Evolutionary conservation across 2,329 filamentous ascomycete genomes (phyloP).

Genomic region (Metarhizium humberi): DNA sequence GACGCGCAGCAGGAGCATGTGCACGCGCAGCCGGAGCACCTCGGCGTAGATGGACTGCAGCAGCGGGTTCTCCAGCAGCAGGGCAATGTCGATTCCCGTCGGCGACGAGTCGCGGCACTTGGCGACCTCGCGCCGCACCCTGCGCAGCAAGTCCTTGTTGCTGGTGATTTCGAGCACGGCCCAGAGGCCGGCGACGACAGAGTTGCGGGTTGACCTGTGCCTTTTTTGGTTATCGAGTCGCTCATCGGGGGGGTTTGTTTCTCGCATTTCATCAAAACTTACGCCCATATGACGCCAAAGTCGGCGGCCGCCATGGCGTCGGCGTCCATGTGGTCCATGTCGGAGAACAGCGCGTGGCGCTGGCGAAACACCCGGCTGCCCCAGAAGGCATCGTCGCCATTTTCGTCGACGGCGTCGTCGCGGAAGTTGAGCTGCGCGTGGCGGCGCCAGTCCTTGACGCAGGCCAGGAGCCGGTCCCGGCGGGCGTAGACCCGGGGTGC

Average conservation of each 20-base stretch:
- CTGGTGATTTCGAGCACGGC: not conserved
- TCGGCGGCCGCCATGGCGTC: not conserved
- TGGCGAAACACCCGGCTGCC: not conserved
- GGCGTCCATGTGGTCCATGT: not conserved
- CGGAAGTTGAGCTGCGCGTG: not conserved
- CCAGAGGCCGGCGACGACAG: not conserved
- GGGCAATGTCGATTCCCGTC: not conserved
- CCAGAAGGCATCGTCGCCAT: not conserved
- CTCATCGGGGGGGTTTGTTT: too few relatives aligned
- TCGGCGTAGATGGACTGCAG: conserved; percentile 4
- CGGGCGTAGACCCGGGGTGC: not conserved
- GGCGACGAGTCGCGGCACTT: not conserved
- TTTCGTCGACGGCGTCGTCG: not conserved
- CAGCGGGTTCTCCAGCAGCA: not conserved
- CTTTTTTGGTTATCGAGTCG: not conserved
- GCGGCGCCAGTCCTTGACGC: not conserved
- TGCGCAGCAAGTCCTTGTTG: not conserved
- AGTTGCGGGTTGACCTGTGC: not conserved
- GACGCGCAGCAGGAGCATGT: not conserved
- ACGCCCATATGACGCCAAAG: not conserved
- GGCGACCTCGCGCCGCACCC: not conserved
- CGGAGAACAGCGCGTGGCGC: not conserved
- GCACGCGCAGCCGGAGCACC: not conserved
- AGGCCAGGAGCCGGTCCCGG: not conserved
- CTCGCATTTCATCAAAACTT: not conserved